Base-by-base conservation (phyloP, 164 flowering plant species). In the Chloranthus sessilifolius region DNA sequence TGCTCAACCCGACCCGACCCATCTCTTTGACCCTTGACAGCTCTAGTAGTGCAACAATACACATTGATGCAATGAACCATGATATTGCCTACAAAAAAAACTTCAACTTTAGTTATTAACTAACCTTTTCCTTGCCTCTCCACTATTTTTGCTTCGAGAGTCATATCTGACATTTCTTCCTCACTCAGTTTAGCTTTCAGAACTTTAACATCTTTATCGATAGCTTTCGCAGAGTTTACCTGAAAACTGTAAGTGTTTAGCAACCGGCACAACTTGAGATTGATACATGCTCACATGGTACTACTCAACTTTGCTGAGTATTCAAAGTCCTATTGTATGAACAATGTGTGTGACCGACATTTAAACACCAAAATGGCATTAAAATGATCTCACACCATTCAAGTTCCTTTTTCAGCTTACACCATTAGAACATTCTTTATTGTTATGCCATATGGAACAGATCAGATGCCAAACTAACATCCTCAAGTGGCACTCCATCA, bases 121-220 rank as follows among this genome's bases (percentile, higher is more conserved):
- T 19, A 37, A 84, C 98, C 95, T 83, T 73, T 85, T 19, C 78
- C 81, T 55, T 82, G 81, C 30, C 55, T 61, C 63, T 88, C 96
- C 57, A 78, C 69, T 34, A 77, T 34, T 67, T 84, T 83, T 33
- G 85, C 87, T 47, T 78, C 91, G 21, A 83, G 82, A 26, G 88
- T 77, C 74, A 76, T 85, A 5, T 74, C 77, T 42, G 59, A 23
- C 43, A 80, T 65, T 59, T 53, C 80, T 26, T 75, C 85, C 42
- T 82, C 88, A 58, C 74, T 70, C 25, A 80, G 52, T 63, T 78
- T 85, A 21, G 68, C 61, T 67, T 81, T 88, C 15, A 88, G 58
- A 52, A 55, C 71, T 62, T 86, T 88, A 1, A 71, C 68, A 14
- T 92, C 91, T 58, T 81, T 88, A 23, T 88, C 98, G 61, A 82